Evolutionary conservation across 2,329 filamentous ascomycete genomes (phyloP), one percentile per base, ranked within the genome.

Genomic region (Sporothrix variecibatus): DNA sequence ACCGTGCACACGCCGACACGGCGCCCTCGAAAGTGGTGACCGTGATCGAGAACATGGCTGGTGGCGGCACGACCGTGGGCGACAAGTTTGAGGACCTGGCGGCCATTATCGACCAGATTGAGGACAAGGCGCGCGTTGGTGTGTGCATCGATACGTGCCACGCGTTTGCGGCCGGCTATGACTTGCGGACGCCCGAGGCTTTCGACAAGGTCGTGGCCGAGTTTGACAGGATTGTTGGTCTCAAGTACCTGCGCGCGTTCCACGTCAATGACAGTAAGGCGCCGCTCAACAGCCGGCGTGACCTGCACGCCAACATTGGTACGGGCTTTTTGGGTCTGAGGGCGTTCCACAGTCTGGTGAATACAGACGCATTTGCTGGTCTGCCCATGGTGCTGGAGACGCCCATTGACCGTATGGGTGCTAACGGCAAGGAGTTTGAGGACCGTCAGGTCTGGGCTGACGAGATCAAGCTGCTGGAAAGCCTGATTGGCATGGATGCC

Each of bases 121-220:
- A 94, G 28, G 90, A 97, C 81, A 97, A 97, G 84, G 82, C 85
- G 60, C 90, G 96, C 43, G 91, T 99, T 1, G 96, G 95, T 64
- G 94, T 99, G 23, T 99, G 96, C 82, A 90, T 99, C 73, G 96
- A 99, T 81, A 99, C 96, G 0, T 99, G 96, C 83, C 96, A 99
- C 82, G 91, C 94, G 74, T 98, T 98, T 82, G 95, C 95, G 0
- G 95, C 94, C 0, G 96, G 96, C 6, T 96, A 98, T 81, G 96
- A 99, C 81, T 83, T 99, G 43, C 90, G 94, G 72, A 90, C 91
- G 0, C 92, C 93, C 0, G 87, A 90, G 70, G 87, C 92, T 0
- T 97, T 97, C 81, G 85, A 88, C 46, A 83, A 87, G 69, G 96
- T 94, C 0, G 89, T 98, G 82, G 82, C 88, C 46, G 86, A 91